These are phyloP conservation scores for Nakazawaea holstii DNA, from an alignment of 805 yeast species.

Conservation along the genomic window DNA sequence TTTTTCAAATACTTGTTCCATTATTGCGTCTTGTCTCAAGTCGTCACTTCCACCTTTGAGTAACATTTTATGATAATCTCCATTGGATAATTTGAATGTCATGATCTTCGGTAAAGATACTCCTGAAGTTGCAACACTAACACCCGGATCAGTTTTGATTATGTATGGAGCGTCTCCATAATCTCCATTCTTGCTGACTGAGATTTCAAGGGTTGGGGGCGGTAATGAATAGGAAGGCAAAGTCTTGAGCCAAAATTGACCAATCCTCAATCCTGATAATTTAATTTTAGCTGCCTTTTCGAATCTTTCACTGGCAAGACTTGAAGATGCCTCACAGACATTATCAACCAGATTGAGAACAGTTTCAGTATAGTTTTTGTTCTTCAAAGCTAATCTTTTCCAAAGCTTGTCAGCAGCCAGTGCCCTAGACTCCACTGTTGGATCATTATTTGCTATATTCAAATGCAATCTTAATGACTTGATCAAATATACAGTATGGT, in stretches of 20 bases:
- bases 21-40: conserved; percentile 89
- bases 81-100: conserved; percentile 49
- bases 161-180: conserved; percentile 48
- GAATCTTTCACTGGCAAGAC: conserved; percentile 43
- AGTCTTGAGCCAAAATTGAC: conserved; percentile 52
- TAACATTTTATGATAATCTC: conserved; percentile 51
- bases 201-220: conserved; percentile 54
- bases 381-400: conserved; percentile 27
- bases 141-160: conserved; percentile 32
- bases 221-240: conserved; percentile 50
- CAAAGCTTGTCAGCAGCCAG: conserved; percentile 48
- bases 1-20: conserved; percentile 94
- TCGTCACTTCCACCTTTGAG: conserved; percentile 89
- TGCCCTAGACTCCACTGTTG: conserved; percentile 37
- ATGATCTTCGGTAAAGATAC: conserved; percentile 83
- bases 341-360: conserved; percentile 40
- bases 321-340: conserved; percentile 46
- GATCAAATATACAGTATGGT: conserved; percentile 61
- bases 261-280: conserved; percentile 32
- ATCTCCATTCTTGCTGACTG: conserved; percentile 35
- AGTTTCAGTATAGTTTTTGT: conserved; percentile 19
- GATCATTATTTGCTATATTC: conserved; percentile 29
- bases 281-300: conserved; percentile 27
- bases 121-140: conserved; percentile 75
- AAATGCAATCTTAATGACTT: conserved; percentile 49